Conservation (phyloP, 2,329 filamentous ascomycete genomes). For the Ceratocystis eucalypticola region DNA sequence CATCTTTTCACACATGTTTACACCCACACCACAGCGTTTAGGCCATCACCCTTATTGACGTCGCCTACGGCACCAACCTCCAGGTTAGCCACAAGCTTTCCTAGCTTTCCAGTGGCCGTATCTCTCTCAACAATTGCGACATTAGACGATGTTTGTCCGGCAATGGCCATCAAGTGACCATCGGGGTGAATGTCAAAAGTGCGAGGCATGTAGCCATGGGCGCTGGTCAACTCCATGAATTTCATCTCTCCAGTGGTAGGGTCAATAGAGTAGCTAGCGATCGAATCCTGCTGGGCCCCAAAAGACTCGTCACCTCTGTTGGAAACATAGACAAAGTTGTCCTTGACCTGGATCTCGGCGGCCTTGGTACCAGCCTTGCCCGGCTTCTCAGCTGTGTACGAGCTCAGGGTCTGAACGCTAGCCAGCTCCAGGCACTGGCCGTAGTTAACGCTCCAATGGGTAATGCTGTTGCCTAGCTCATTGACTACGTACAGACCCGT, state of each 20-base stretch:
- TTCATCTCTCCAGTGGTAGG: conserved; percentile 34
- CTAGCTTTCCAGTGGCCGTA: conserved; percentile 40
- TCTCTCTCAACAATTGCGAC: conserved; percentile 46
- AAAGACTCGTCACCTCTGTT: conserved; percentile 51
- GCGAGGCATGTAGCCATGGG: conserved; percentile 46
- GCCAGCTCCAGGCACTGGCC: conserved; percentile 35
- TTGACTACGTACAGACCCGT: conserved; percentile 30
- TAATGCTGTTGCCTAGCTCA: conserved; percentile 38
- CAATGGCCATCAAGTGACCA: conserved; percentile 48
- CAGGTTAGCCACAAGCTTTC: conserved; percentile 32
- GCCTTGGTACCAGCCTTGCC: conserved; percentile 36
- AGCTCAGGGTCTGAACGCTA: conserved; percentile 34
- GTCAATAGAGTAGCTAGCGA: conserved; percentile 39
- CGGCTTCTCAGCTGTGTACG: conserved; percentile 32
- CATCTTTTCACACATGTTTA: neutral
- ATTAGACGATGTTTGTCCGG: conserved; percentile 45
- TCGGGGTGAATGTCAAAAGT: conserved; percentile 48
- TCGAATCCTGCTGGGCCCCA: conserved; percentile 39
- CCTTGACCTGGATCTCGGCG: conserved; percentile 40
- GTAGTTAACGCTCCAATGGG: conserved; percentile 37
- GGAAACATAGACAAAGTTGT: conserved; percentile 44
- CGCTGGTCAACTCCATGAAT: conserved; percentile 41
- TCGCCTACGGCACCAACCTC: conserved; percentile 30
- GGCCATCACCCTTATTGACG: conserved; percentile 33
- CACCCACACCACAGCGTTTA: conserved; percentile 35